Evolutionary conservation across 495 filamentous ascomycete genomes (phyloP), one percentile per base, ranked within the genome.

Genomic region (Penicillium daleae): DNA sequence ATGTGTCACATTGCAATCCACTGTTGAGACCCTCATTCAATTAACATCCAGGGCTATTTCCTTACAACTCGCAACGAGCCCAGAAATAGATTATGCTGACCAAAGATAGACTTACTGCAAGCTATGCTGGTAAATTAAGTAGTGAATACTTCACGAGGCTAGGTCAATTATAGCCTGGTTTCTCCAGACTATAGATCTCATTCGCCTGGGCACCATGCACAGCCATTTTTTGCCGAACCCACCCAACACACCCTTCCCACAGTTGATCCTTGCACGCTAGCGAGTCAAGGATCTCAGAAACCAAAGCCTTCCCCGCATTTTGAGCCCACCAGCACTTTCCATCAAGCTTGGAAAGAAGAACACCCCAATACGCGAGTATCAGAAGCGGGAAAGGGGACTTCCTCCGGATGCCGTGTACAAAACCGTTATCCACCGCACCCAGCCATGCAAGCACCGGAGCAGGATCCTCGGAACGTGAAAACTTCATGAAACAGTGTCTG

Each of bases 401-500:
- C 37, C 63, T 57, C 9, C 65, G 63, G 0, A 76, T 32, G 1
- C 61, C 53, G 26, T 71, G 57, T 10, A 73, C 65, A 48, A 73
- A 74, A 0, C 59, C 71, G 22, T 69, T 71, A 19, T 74, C 66
- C 13, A 74, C 70, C 0, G 57, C 60, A 3, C 59, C 68, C 17
- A 76, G 61, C 74, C 74, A 76, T 13, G 71, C 66, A 19, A 76
- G 59, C 2, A 69, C 65, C 10, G 70, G 63, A 0, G 67, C 71
- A 0, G 71, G 70, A 51, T 72, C 63, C 3, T 63, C 22, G 0
- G 65, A 68, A 2, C 40, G 53, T 0, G 59, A 42, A 31, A 69
- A 74, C 31, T 71, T 66, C n/a, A 61, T 57, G 35, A 68, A 74
- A 27, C 68, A 76, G 51, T 69, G 61, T 1, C 62, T 65, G 1